Percentiles rank a stretch among this genome's conserved stretches.
These are phyloP conservation scores for Globisporangium irregulare DNA, from an alignment of 352 stramenopile species.

Conservation along the genomic window DNA sequence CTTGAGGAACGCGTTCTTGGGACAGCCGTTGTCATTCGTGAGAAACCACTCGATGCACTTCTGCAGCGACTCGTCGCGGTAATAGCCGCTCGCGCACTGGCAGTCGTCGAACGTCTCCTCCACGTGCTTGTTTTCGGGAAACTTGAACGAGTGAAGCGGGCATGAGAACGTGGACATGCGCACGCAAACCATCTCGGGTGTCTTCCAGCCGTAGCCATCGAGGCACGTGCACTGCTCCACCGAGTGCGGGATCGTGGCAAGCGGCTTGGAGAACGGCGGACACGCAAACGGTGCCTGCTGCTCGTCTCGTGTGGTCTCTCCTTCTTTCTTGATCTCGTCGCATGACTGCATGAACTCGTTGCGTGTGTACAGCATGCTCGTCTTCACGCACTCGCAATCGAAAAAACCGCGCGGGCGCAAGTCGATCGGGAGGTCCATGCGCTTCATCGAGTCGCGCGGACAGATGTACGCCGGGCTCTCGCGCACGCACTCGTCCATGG, in stretches of 20 bases:
- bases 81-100: constrained; percentile 64
- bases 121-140: constrained; percentile 24
- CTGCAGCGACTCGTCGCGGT: constrained; percentile 47
- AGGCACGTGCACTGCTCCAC: constrained; percentile 76
- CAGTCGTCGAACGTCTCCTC: constrained; percentile 64
- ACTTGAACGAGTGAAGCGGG: constrained; percentile 55
- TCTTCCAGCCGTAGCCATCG: constrained; percentile 70
- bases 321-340: constrained; percentile 23
- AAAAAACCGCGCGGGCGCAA: constrained; percentile 57
- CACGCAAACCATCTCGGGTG: constrained; percentile 64
- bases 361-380: constrained; percentile 35
- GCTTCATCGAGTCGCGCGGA: constrained; percentile 52
- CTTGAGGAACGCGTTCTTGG: constrained; percentile 50
- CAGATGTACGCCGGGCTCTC: constrained; percentile 62
- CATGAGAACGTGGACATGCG: constrained; percentile 58
- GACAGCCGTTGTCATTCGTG: constrained; percentile 62
- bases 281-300: constrained; percentile 36
- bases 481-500: constrained; percentile 39
- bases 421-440: constrained; percentile 31
- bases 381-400: constrained; percentile 66
- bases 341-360: constrained; percentile 64
- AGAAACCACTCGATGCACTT: constrained; percentile 69
- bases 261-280: constrained; percentile 51
- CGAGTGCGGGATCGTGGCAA: constrained; percentile 56
- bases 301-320: constrained; percentile 13